Conservation (phyloP, 345 rosid genomes). For the Microcos paniculata region DNA sequence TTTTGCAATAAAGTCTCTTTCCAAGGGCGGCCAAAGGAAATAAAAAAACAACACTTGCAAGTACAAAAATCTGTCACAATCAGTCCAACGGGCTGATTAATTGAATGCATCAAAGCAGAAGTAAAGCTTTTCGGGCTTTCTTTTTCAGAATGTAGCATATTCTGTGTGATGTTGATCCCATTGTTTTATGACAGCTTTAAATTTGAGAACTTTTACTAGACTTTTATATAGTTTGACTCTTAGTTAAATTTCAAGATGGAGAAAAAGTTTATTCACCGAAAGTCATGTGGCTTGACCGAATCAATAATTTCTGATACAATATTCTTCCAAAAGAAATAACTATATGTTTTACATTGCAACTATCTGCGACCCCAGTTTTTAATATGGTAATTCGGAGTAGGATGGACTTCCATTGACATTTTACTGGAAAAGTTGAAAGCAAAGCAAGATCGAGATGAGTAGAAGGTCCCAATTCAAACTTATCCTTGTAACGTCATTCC, state of each 20-base stretch:
- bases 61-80: no score
- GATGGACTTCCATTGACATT: not conserved
- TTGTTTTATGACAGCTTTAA: not conserved
- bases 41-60: no score
- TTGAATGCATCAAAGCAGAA: no score
- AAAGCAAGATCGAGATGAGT: constrained; percentile 35
- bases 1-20: no score
- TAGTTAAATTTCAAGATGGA: not conserved
- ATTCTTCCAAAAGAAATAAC: not conserved
- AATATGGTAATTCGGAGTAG: not conserved
- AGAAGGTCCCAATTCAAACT: constrained; percentile 30
- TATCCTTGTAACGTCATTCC: constrained; percentile 31
- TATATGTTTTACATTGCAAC: not conserved
- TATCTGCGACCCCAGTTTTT: not conserved
- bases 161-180: not conserved
- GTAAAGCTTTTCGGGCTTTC: not conserved
- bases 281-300: not conserved
- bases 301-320: not conserved
- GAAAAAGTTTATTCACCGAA: not conserved
- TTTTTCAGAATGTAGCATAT: not conserved
- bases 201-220: not conserved
- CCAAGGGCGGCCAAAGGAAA: no score
- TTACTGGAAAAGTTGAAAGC: constrained; percentile 29
- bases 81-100: no score
- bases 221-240: no score